Evolutionary conservation across 225 moss, liverwort and hornwort species (phyloP), one percentile per base, ranked within the genome.

Genomic region (Anthoceros angustus): DNA sequence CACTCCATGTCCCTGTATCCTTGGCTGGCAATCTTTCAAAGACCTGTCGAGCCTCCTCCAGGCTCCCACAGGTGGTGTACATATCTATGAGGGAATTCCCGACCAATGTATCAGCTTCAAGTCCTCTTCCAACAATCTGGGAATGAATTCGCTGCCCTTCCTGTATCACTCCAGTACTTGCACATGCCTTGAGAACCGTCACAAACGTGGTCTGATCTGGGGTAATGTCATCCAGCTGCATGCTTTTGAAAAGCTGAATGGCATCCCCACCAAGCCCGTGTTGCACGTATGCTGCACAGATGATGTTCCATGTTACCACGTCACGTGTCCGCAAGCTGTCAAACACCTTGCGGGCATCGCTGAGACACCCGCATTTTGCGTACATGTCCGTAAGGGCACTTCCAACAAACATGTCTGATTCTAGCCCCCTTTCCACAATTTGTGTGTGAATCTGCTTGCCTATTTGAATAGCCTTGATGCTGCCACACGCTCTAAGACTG

Each of bases 361-460:
- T 25, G 64, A 78, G 41, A 42, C 73, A 74, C 21, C 78, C 81
- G 69, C 83, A 84, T 74, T 74, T 76, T 66, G 78, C 83, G 70
- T 81, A 81, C 83, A 84, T 84, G 70, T 76, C 80, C 50, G 80
- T 66, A 25, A 84, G 78, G 62, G 83, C 78, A 62, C 80, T 84
- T 62, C 65, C 68, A 68, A 84, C 76, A 26, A 80, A 74, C 8
- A 67, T 62, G 70, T 81, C 83, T 41, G 63, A 64, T 20, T 78
- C 48, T 23, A 64, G 76, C 23, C 78, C 81, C 38, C 67, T 70
- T 62, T 69, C 62, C 8, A 65, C 71, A 64, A 81, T 76, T 65
- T 62, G 73, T 66, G 74, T 64, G 46, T 84, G 81, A 71, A 84
- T 25, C 24, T 66, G 42, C 69, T 78, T 78, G 42, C 81, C 83